Evolutionary conservation across 2,329 filamentous ascomycete genomes (phyloP), one percentile per base, ranked within the genome.

Genomic region (Sporothrix curviconia): DNA sequence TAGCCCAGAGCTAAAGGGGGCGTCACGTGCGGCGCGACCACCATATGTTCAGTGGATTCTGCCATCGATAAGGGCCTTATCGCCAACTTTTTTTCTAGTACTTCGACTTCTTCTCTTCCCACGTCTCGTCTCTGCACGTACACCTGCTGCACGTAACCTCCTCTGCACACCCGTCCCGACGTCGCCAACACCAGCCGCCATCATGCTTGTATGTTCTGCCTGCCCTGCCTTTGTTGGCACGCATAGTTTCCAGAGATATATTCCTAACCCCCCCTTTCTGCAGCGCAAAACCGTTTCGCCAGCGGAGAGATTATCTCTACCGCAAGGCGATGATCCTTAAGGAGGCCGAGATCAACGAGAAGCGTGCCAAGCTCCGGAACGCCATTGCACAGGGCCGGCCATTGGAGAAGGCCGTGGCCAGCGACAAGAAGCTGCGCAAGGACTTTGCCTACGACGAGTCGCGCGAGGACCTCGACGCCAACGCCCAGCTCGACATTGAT

Each of bases 361-460:
- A 96, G 72, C 81, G 92, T 66, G 87, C 92, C 39, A 89, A 95
- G 70, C 76, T 99, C 56, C 88, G 92, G 70, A 84, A 86, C 34
- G 91, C 92, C 9, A 79, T 97, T 52, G 92, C 94, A 22, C 90
- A 89, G 9, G 94, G 94, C 63, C 95, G 94, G 69, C 88, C 90
- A 8, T 75, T 96, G 49, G 88, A 92, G 64, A 83, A 88, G 24
- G 78, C 81, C 36, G 89, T 97, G 63, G 90, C 92, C 56, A 88
- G 95, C 67, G 92, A 99, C 74, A 90, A 90, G 71, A 70, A 81
- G 30, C 75, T 99, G 56, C 83, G 92, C 43, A 86, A 89, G 68
- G 90, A 97, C 70, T 96, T 88, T 74, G 91, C 92, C 68, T 99
- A 92, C 70, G 94, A 99, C 69, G 92, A 96, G 72, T 89, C 90